A percentile compares a stretch with the other conserved stretches of the same genome.
Evolutionary conservation across 768 basidiomycete genomes (phyloP).

Genomic region (Mrakia frigida): DNA sequence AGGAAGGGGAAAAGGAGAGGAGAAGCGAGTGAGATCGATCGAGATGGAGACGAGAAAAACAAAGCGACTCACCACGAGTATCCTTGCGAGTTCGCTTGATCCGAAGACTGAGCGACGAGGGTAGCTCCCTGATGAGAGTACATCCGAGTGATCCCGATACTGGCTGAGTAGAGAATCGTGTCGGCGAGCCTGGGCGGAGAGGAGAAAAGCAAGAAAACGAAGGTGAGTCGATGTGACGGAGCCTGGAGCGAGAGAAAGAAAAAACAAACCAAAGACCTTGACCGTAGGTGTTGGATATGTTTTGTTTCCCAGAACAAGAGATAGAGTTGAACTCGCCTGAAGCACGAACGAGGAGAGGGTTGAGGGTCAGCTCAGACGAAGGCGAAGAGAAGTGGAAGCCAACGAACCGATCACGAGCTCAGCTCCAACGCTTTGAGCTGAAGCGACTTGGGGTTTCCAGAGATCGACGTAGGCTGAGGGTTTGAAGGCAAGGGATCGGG

Average conservation of each 20-base stretch:
- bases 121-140: slow-evolving; percentile 44
- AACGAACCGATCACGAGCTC: slow-evolving; percentile 29
- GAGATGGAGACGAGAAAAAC: background rate
- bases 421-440: slow-evolving; percentile 33
- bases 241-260: no score
- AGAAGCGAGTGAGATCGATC: background rate
- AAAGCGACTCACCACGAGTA: slow-evolving; percentile 36
- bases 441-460: slow-evolving; percentile 44
- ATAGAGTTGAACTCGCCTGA: slow-evolving; percentile 40
- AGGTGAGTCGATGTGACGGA: background rate
- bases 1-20: slow-evolving; percentile 40
- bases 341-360: no score
- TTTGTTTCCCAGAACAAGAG: slow-evolving; percentile 44
- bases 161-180: slow-evolving; percentile 42
- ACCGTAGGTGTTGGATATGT: slow-evolving; percentile 45
- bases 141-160: slow-evolving; percentile 41
- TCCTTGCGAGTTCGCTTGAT: slow-evolving; percentile 42
- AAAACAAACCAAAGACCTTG: slow-evolving; percentile 34
- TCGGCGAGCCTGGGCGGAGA: slow-evolving; percentile 39
- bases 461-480: slow-evolving; percentile 40
- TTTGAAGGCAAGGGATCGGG: background rate
- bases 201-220: background rate
- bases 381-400: background rate
- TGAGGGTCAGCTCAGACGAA: background rate
- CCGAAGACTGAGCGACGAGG: slow-evolving; percentile 43